A percentile compares a stretch with the other conserved stretches of the same genome.
Conservation (phyloP, 805 yeast species). For the Metschnikowia dekortorum region DNA sequence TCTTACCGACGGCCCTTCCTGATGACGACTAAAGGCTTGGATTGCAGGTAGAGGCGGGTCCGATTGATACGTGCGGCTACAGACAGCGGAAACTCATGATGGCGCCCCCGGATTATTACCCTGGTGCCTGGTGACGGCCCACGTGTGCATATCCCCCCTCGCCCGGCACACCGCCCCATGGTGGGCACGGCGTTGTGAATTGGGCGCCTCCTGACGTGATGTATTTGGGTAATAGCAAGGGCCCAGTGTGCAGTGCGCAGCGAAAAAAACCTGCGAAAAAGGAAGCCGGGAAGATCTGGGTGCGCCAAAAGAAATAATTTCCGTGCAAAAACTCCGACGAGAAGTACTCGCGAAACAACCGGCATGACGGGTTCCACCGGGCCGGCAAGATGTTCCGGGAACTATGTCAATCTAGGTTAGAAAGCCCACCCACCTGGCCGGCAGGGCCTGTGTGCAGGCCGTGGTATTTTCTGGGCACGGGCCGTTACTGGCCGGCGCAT, state of each 20-base stretch:
- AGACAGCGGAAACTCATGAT: too few relatives aligned
- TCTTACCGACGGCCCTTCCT: neutral
- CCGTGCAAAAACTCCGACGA: slow-evolving; percentile 1
- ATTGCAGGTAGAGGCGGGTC: neutral
- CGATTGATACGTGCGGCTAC: neutral
- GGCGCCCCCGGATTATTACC: too few relatives aligned
- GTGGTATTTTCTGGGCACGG: too few relatives aligned
- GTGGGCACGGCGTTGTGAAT: too few relatives aligned
- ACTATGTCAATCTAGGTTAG: too few relatives aligned
- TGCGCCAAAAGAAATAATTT: slow-evolving; percentile 1
- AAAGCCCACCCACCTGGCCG: too few relatives aligned
- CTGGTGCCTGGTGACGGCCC: too few relatives aligned
- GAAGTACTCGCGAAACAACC: neutral
- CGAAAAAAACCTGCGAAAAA: slow-evolving; percentile 1
- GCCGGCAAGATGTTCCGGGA: too few relatives aligned
- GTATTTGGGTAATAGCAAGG: neutral
- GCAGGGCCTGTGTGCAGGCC: neutral
- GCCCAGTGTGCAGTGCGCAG: neutral
- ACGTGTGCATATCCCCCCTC: too few relatives aligned
- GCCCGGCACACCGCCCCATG: too few relatives aligned
- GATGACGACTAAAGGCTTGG: neutral
- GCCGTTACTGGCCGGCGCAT: too few relatives aligned
- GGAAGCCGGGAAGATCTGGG: neutral
- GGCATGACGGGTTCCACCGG: neutral
- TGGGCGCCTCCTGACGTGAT: neutral